These are phyloP conservation scores for Pseudocercospora macadamiae DNA, from an alignment of 2,329 filamentous ascomycete genomes.

Conservation along the genomic window DNA sequence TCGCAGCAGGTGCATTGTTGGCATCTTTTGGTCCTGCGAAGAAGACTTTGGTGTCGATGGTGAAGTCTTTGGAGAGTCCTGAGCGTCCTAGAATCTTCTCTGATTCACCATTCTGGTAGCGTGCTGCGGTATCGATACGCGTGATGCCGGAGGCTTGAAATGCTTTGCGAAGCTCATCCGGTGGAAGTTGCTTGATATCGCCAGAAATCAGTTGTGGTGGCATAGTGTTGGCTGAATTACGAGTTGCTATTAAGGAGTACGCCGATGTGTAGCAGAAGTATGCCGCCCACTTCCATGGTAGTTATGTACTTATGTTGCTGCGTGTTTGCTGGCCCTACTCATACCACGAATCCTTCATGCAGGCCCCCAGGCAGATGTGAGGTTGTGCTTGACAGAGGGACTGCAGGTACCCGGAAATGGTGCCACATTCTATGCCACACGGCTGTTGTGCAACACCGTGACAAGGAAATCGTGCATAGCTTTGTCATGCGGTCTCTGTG, in stretches of 20 bases:
- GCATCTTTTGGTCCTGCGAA: not conserved
- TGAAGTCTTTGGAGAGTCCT: constrained; percentile 11
- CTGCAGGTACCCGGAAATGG: too few relatives aligned
- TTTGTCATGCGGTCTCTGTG: too few relatives aligned
- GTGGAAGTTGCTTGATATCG: constrained; percentile 5
- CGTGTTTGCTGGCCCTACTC: not conserved
- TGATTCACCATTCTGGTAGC: constrained; percentile 36
- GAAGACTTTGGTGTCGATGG: constrained; percentile 22
- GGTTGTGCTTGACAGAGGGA: too few relatives aligned
- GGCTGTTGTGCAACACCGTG: too few relatives aligned
- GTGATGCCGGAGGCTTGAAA: constrained; percentile 5
- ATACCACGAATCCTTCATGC: constrained; percentile 1
- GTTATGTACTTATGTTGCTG: not conserved
- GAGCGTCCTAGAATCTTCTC: constrained; percentile 45
- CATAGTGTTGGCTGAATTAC: not conserved
- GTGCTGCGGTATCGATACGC: constrained; percentile 36
- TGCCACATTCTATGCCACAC: too few relatives aligned
- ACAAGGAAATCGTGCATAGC: too few relatives aligned
- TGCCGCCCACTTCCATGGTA: too few relatives aligned
- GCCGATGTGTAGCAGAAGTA: too few relatives aligned
- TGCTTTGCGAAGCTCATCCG: not conserved
- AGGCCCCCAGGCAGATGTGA: too few relatives aligned
- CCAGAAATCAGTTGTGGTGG: constrained; percentile 12
- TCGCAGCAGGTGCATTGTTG: constrained; percentile 1
- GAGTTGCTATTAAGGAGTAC: too few relatives aligned